Percentiles rank a stretch among this genome's conserved stretches.
Evolutionary conservation across 192 early-diverging fungal species (phyloP).

Genomic region (Funneliformis geosporum): DNA sequence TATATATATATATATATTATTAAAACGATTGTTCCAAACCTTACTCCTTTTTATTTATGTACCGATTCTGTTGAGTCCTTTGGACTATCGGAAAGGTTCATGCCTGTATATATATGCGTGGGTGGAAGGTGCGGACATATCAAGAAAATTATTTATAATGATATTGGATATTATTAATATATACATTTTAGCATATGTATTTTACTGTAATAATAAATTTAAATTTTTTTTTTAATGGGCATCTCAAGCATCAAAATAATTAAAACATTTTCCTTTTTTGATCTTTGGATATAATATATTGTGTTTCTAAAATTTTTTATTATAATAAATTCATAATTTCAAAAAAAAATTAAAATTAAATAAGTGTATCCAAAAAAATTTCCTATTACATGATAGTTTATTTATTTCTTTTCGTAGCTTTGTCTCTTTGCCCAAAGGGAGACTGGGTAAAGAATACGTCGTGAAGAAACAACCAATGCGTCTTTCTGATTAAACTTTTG

Average conservation of each 20-base stretch:
- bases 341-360: neutral
- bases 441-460: slow-evolving; percentile 20
- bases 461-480: slow-evolving; percentile 4
- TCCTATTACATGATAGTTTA: neutral
- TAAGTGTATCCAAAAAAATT: no score
- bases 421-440: slow-evolving; percentile 19
- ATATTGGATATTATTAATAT: neutral
- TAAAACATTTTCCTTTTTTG: no score
- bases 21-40: neutral
- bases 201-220: neutral
- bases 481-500: slow-evolving; percentile 30
- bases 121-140: neutral
- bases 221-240: neutral
- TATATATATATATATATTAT: no score
- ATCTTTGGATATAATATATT: no score
- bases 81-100: neutral
- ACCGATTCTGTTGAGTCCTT: neutral
- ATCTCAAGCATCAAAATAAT: no score
- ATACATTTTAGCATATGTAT: neutral
- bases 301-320: no score
- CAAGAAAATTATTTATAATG: neutral
- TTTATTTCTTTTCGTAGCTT: neutral
- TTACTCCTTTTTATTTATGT: neutral
- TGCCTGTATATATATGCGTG: neutral
- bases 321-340: neutral